Base-by-base conservation (phyloP, 2,329 filamentous ascomycete genomes). In the Penicillium expansum region DNA sequence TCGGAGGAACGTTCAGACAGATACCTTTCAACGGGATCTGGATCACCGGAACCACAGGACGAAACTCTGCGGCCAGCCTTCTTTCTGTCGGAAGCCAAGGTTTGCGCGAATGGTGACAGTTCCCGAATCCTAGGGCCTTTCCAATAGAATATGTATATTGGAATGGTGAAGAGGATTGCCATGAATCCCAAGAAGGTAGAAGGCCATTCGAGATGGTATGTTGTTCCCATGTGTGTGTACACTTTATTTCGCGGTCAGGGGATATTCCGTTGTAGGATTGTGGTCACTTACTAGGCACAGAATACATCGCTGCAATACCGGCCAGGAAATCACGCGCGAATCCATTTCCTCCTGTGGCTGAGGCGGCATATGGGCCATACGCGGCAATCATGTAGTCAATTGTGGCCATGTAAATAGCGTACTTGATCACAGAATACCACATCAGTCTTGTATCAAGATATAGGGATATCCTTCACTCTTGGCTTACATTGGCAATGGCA, bases 311-410 rank as follows among this genome's bases (percentile, higher is more conserved):
- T 11, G 84, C 78, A 27, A 86, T 72, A 47, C 86, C 85, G 1
- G 86, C 84, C 3, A 88, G 74, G 64, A 87, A 81, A 62, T 88
- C 86, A 42, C 86, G 78, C 8, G 84, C 82, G 53, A 87, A 83
- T 2, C 83, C 86, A 63, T 88, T 88, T 9, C 85, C 85, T 24
- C 85, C 86, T 0, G 85, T 87, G 2, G 86, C 85, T 0, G 83
- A 86, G 14, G 85, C 85, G 0, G 85, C 79, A 67, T 85, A 87
- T 0, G 81, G 80, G 0, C 85, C 86, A 64, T 88, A 89, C 0
- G 83, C 80, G 24, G 83, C 84, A 47, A 88, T 83, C 81, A 87
- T 86, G 71, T 87, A 88, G 68, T 88, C 85, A 63, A 88, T 85
- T 1, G 83, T 85, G 7, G 83, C 81, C 79, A 86, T 84, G 66